phyloP scores from a whole-genome alignment of 176 grass and related monocot genomes.

The Musa acuminata region DNA sequence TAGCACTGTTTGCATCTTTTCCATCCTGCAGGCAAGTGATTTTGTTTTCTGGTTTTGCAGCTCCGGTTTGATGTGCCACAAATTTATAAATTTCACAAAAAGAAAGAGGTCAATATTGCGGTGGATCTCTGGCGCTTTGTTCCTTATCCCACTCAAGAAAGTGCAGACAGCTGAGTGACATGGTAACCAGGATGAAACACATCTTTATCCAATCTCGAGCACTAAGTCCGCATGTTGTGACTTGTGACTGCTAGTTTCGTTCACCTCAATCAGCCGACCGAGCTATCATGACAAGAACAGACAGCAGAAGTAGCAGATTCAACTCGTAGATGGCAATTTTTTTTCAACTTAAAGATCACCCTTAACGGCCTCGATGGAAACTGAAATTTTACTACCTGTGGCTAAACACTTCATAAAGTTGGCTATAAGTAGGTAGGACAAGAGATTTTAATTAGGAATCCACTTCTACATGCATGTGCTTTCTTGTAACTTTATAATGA shows the following conservation, averaged over 20 bases:
- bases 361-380: not conserved
- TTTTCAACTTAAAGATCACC: not conserved
- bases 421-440: too few relatives aligned
- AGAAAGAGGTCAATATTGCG: constrained; percentile 62
- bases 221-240: too few relatives aligned
- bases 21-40: too few relatives aligned
- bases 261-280: too few relatives aligned
- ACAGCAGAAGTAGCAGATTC: not conserved
- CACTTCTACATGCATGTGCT: too few relatives aligned
- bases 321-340: not conserved
- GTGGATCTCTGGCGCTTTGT: constrained; percentile 90
- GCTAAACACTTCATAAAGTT: not conserved
- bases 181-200: too few relatives aligned
- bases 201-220: too few relatives aligned
- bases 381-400: not conserved
- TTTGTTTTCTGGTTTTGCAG: constrained; percentile 22
- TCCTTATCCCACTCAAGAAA: constrained; percentile 16
- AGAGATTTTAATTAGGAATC: not conserved
- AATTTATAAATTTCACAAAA: constrained; percentile 75
- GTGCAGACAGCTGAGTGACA: not conserved
- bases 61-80: constrained; percentile 65
- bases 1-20: not conserved
- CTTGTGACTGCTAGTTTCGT: too few relatives aligned
- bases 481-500: too few relatives aligned
- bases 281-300: not conserved